A percentile compares a stretch with the other conserved stretches of the same genome.
Evolutionary conservation across 352 stramenopile species (phyloP).

Genomic region (Globisporangium lucens): DNA sequence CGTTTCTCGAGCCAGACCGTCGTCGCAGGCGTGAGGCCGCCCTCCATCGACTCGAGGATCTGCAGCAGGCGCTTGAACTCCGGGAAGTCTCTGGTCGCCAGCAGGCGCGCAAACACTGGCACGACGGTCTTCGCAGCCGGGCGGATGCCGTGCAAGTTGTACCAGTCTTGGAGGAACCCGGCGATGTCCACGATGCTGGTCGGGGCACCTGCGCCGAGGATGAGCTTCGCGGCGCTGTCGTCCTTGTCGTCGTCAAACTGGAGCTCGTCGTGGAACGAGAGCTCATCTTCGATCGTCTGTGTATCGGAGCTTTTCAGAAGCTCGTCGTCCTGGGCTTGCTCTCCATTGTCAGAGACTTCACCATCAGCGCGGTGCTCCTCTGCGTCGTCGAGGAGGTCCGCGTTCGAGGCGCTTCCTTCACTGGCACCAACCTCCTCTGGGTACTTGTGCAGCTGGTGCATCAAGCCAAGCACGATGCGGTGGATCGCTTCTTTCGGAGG

Average conservation of each 20-base stretch:
- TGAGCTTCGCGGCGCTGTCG: slow-evolving; percentile 19
- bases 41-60: slow-evolving; percentile 75
- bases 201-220: slow-evolving; percentile 39
- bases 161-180: slow-evolving; percentile 83
- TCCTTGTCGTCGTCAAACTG: slow-evolving; percentile 40
- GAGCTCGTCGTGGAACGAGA: slow-evolving; percentile 31
- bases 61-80: slow-evolving; percentile 73
- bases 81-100: slow-evolving; percentile 43
- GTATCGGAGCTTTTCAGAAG: slow-evolving; percentile 37
- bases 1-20: slow-evolving; percentile 73
- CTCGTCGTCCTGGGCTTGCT: slow-evolving; percentile 28
- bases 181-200: slow-evolving; percentile 56
- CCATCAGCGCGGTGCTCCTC: slow-evolving; percentile 17
- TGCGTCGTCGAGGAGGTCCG: slow-evolving; percentile 9
- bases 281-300: slow-evolving; percentile 47
- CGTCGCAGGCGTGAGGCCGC: slow-evolving; percentile 55
- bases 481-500: slow-evolving; percentile 70
- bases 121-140: slow-evolving; percentile 74
- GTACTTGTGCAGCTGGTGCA: slow-evolving; percentile 38
- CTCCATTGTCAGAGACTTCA: slow-evolving; percentile 14
- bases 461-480: slow-evolving; percentile 56
- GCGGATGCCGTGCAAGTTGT: slow-evolving; percentile 74
- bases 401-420: not conserved
- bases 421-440: not conserved
- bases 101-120: slow-evolving; percentile 56